Base-by-base conservation (phyloP, 2,329 filamentous ascomycete species). In the Hypoxylon sp. region DNA sequence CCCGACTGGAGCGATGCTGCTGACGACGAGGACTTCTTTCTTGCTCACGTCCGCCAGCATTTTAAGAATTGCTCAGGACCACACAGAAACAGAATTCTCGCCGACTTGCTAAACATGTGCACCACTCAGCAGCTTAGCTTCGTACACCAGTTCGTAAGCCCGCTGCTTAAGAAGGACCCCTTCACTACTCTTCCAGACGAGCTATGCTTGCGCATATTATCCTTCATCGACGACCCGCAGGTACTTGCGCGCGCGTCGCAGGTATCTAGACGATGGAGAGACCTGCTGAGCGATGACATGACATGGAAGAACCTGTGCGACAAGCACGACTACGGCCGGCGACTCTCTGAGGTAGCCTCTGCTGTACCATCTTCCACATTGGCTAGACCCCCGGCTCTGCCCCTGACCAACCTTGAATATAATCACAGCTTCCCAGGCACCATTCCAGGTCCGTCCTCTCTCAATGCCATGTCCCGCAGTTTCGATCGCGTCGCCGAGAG, bases 241-340 rank as follows among this genome's bases (percentile, higher is more conserved):
- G 96, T 96, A 2, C 82, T 99, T 42, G 94, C 93, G 33, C 85
- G 95, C 72, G 91, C 95, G 48, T 97, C 94, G 4, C 94, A 98
- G 74, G 95, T 99, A n/a, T 99, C 95, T 50, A 88, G 88, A 64
- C 85, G 93, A 73, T 99, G 95, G 95, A 86, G 91, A 62, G 93
- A 97, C 74, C 82, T 99, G 6, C 82, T 99, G 46, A 94, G 90
- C 71, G 95, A 99, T 74, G 95, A 99, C 74, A 93, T 97, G 77
- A 96, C 95, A 1, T 99, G 95, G 95, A 97, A 97, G 79, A 92
- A 95, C 60, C 83, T 99, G 17, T 98, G 94, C 73, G 92, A 96
- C 64, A 97, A 97, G 76, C 94, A 97, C 74, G 92, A 95, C 60
- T 99, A 97, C 74, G 86, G 75, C 74, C 81, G 84, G 38, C 79